Base-by-base conservation (phyloP, 1,284 basidiomycete species). In the Ganoderma leucocontextum region DNA sequence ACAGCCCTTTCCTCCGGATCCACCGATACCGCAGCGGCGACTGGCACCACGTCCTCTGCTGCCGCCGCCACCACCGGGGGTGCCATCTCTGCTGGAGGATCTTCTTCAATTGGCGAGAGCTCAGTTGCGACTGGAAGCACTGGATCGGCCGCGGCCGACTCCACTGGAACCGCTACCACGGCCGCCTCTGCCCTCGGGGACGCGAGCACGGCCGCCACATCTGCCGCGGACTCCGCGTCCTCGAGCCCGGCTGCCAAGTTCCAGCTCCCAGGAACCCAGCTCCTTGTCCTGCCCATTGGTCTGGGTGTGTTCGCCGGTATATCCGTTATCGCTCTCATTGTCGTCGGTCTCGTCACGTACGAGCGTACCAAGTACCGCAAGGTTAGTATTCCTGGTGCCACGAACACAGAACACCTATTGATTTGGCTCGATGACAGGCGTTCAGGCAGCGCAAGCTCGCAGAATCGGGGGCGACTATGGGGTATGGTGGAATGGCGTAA, bases 321-420 rank as follows among this genome's bases (percentile, higher is more conserved):
- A 69, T 92, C 92, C 33, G 89, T 91, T 13, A 90, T 95, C 75
- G 91, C 89, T 25, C 78, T 95, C 73, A 89, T 91, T 71, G 88
- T 92, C n/a, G 91, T 95, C 70, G 90, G 86, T 63, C 81, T 93
- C 75, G 93, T 94, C 68, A 95, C 93, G 29, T 93, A 91, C 76
- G 93, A 95, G 83, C 86, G 93, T 63, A 89, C 92, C 38, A 92
- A 91, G 79, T 92, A 93, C 78, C 89, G 93, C 83, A 93, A 88
- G 87, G 92, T 91, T 64, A 62, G 84, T 58, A 5, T 60, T 29
- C 60, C 41, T 19, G 25, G 9, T 42, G 35, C 29, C 19, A 4
- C 35, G 19, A 22, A 36, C 22, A 35, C 9, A 39, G 59, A 15
- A 29, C 22, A n/a, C n/a, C 44, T 19, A 47, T 49, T 2, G 33